phyloP scores from a whole-genome alignment of 116 monocot genomes.

The Iris pallida region DNA sequence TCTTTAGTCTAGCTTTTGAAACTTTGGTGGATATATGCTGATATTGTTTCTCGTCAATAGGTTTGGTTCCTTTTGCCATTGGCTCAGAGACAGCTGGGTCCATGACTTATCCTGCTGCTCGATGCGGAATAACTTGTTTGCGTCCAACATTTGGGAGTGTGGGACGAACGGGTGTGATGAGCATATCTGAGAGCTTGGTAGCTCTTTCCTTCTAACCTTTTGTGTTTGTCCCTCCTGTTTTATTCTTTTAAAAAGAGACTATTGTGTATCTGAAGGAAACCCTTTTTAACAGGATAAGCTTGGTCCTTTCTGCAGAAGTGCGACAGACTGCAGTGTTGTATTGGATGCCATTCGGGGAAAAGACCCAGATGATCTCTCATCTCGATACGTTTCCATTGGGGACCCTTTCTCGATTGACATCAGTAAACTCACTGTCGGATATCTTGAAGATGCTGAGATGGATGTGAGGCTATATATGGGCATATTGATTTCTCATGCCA shows the following conservation, averaged over 20 bases:
- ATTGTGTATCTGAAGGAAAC: conserved; percentile 6
- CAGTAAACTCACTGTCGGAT: conserved; percentile 74
- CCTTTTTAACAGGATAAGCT: conserved; percentile 76
- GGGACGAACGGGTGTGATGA: conserved; percentile 86
- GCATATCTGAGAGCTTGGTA: conserved; percentile 95
- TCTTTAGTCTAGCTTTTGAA: too few species aligned
- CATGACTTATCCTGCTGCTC: conserved; percentile 80
- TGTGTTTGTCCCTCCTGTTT: not conserved
- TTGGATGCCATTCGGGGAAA: conserved; percentile 74
- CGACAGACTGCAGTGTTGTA: conserved; percentile 70
- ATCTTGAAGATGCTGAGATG: conserved; percentile 85
- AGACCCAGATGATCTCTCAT: conserved; percentile 82
- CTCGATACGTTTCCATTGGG: conserved; percentile 46
- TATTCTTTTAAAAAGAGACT: not conserved
- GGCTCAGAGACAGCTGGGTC: conserved; percentile 96
- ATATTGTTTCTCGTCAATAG: conserved; percentile 15
- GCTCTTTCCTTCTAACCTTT: not conserved
- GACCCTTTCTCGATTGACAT: conserved; percentile 90
- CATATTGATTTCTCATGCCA: not conserved
- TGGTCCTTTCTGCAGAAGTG: conserved; percentile 92
- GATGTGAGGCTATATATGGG: conserved; percentile 33
- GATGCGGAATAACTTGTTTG: conserved; percentile 80
- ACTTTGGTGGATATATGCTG: too few species aligned
- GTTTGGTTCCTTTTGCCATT: conserved; percentile 89
- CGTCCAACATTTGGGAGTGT: conserved; percentile 96